Evolutionary conservation across 345 rosid species (phyloP), one percentile per base, ranked within the genome.

Genomic region (Salix suchowensis): DNA sequence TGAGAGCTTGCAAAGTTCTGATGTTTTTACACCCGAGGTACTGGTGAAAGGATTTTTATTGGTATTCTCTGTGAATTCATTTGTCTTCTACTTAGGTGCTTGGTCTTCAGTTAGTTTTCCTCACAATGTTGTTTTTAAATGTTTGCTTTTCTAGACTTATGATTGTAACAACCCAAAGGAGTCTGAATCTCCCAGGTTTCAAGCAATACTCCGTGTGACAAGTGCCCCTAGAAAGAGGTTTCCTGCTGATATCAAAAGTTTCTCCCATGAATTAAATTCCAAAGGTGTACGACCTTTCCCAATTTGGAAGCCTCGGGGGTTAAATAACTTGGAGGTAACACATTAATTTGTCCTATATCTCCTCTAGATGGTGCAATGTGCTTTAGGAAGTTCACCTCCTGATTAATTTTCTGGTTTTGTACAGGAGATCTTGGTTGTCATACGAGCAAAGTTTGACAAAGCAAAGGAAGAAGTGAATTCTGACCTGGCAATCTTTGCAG

Each of bases 391-490:
- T 71, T 67, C 18, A 6, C 73, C 68, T 55, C 77, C 77, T 76
- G 82, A 85, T 70, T 19, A 32, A 73, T 65, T 82, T 77, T 71
- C 77, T 62, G 7, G 46, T 74, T 65, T 69, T 69, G 44, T 78
- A 55, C 91, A 96, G 99, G 98, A 92, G 81, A 79, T 91, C 39
- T 81, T 96, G 89, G 93, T 89, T 80, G 89, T 85, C 26, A 96
- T 96, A 82, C 87, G 91, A 78, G 88, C 91, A 71, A 96, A 90
- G 79, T 96, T 96, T 92, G 99, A 91, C 85, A 94, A 92, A 85
- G 97, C 97, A 76, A 96, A 96, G 86, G 98, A 96, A 89, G 98
- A 96, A 91, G 98, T 96, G 79, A 91, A 96, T 86, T 90, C 97
- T 83, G 99, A 96, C 88, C 90, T 96, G 81, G 98, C 97, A 67